These are phyloP conservation scores for Neurospora hispaniola DNA, from an alignment of 495 filamentous ascomycete species.

Conservation along the genomic window DNA sequence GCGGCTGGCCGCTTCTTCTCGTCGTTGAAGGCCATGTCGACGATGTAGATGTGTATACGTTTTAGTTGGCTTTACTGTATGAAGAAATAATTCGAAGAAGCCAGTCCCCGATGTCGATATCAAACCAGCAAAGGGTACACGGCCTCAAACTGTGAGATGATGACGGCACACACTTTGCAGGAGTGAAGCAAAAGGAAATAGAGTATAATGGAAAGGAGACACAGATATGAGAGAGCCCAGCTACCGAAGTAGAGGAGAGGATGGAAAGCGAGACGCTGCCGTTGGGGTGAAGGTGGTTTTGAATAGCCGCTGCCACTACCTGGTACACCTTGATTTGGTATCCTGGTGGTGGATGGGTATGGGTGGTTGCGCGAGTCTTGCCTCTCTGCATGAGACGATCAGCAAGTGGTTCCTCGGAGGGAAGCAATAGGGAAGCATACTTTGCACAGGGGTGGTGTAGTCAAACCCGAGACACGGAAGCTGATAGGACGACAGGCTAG, in stretches of 20 bases:
- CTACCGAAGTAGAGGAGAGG: slow-evolving; percentile 35
- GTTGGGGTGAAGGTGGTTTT: slow-evolving; percentile 39
- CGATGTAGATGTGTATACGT: slow-evolving; percentile 4
- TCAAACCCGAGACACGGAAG: slow-evolving; percentile 3
- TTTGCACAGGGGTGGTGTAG: slow-evolving; percentile 14
- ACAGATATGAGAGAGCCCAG: slow-evolving; percentile 43
- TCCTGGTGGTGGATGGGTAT: slow-evolving; percentile 2
- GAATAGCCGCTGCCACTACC: slow-evolving; percentile 37
- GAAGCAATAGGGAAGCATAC: slow-evolving; percentile 17
- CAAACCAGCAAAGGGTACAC: slow-evolving; percentile 16
- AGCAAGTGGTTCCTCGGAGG: slow-evolving; percentile 19
- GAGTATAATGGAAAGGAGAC: slow-evolving; percentile 20
- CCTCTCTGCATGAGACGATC: slow-evolving; percentile 28
- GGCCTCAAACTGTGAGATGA: background rate
- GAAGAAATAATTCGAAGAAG: slow-evolving; percentile 24
- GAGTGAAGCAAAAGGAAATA: slow-evolving; percentile 15
- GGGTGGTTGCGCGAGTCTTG: slow-evolving; percentile 17
- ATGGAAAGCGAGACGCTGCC: slow-evolving; percentile 17
- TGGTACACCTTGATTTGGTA: slow-evolving; percentile 15
- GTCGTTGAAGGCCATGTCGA: slow-evolving; percentile 21
- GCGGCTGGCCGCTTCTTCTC: slow-evolving; percentile 42
- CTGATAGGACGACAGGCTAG: slow-evolving; percentile 23
- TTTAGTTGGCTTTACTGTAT: slow-evolving; percentile 12
- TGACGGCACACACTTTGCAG: slow-evolving; percentile 8
- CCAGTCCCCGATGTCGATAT: slow-evolving; percentile 20